A percentile compares a stretch with the other conserved stretches of the same genome.
Evolutionary conservation across 2,329 filamentous ascomycete genomes (phyloP).

Genomic region (Hypocreales sp.): DNA sequence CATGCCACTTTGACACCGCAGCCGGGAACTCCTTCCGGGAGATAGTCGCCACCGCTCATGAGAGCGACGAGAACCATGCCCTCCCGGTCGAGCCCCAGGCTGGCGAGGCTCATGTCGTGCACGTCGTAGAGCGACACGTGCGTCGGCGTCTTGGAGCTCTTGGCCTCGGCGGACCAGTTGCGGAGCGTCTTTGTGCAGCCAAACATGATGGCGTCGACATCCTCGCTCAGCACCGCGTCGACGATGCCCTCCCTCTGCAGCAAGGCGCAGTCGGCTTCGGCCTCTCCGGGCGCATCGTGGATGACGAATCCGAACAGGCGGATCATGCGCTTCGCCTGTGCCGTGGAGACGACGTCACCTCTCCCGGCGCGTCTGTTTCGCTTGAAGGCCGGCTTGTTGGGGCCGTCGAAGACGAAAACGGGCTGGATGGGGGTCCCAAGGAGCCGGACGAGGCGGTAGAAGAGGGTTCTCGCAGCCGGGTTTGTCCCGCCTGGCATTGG

Average conservation of each 20-base stretch:
- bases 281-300: conserved; percentile 85
- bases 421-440: conserved; percentile 67
- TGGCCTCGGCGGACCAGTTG: conserved; percentile 66
- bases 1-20: conserved; percentile 82
- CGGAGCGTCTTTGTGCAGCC: conserved; percentile 66
- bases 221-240: conserved; percentile 88
- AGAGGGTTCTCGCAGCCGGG: conserved; percentile 79
- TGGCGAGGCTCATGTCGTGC: conserved; percentile 28
- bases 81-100: conserved; percentile 56
- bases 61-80: conserved; percentile 90
- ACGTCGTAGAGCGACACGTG: conserved; percentile 75
- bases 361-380: conserved; percentile 61
- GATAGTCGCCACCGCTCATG: conserved; percentile 91
- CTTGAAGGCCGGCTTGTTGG: conserved; percentile 74
- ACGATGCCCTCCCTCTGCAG: conserved; percentile 71
- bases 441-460: conserved; percentile 74
- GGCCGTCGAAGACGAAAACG: conserved; percentile 82
- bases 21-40: conserved; percentile 72
- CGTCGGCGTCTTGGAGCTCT: conserved; percentile 53
- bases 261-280: conserved; percentile 87
- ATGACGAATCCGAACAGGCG: conserved; percentile 70
- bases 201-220: conserved; percentile 97
- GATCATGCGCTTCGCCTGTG: conserved; percentile 71
- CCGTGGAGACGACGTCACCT: conserved; percentile 50
- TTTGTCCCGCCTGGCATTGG: conserved; percentile 55